These are phyloP conservation scores for Erodium maritimum DNA, from an alignment of 345 rosid species.

Conservation along the genomic window DNA sequence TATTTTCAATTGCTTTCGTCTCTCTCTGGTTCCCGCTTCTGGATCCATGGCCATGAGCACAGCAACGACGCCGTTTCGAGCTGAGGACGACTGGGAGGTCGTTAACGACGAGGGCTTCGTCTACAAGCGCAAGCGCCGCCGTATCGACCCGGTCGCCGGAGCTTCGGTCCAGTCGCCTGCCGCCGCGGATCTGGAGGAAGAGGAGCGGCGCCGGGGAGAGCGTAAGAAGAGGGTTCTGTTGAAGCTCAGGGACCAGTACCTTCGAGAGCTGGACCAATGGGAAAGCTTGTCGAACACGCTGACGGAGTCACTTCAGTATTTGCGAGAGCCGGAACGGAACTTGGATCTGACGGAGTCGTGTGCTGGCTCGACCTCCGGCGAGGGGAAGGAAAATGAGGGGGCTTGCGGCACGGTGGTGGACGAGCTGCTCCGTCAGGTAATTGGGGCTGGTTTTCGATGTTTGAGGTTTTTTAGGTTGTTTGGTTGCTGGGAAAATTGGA, in stretches of 20 bases:
- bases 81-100: conserved; percentile 52
- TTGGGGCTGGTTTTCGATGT: conserved; percentile 6
- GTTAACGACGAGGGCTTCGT: conserved; percentile 69
- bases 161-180: conserved; percentile 9
- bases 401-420: conserved; percentile 27
- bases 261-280: conserved; percentile 56
- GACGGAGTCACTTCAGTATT: conserved; percentile 20
- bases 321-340: conserved; percentile 32
- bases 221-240: conserved; percentile 38
- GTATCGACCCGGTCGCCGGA: conserved; percentile 15
- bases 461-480: not conserved
- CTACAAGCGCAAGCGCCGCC: conserved; percentile 54
- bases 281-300: conserved; percentile 37
- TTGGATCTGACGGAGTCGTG: conserved; percentile 12
- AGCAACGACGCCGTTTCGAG: conserved; percentile 5
- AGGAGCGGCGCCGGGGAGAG: conserved; percentile 29
- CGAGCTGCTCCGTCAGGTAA: conserved; percentile 55
- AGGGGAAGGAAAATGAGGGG: conserved; percentile 5
- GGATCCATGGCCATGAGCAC: conserved; percentile 13
- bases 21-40: conserved; percentile 10
- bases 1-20: not conserved
- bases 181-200: conserved; percentile 18
- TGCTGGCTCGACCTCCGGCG: conserved; percentile 7
- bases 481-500: not conserved
- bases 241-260: conserved; percentile 41